These are phyloP conservation scores for Blepharisma stoltei DNA, from an alignment of 73 alveolate species.

Conservation along the genomic window DNA sequence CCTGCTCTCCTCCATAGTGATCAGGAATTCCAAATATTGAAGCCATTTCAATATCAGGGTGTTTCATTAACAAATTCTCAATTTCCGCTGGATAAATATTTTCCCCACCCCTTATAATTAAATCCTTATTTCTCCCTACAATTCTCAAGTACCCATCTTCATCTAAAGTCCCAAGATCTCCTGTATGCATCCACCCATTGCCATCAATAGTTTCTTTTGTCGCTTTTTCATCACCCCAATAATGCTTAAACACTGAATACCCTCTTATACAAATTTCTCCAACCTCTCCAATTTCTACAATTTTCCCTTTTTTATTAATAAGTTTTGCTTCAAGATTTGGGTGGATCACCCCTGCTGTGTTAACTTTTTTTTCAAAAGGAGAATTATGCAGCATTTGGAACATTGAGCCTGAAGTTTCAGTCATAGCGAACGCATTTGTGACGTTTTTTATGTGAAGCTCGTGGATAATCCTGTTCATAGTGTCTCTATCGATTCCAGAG, in stretches of 20 bases:
- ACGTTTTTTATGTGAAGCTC: slow-evolving; percentile 35
- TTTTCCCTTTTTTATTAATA: slow-evolving; percentile 30
- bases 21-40: slow-evolving; percentile 78
- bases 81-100: slow-evolving; percentile 80
- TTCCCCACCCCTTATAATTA: slow-evolving; percentile 90
- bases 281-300: slow-evolving; percentile 39
- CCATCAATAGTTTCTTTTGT: slow-evolving; percentile 46
- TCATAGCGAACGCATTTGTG: slow-evolving; percentile 44
- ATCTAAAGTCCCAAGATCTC: slow-evolving; percentile 71
- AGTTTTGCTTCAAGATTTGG: slow-evolving; percentile 46
- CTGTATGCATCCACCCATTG: slow-evolving; percentile 67
- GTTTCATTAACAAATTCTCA: slow-evolving; percentile 60
- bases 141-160: slow-evolving; percentile 71
- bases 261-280: slow-evolving; percentile 75
- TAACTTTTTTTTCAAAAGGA: slow-evolving; percentile 23
- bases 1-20: slow-evolving; percentile 74
- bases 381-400: slow-evolving; percentile 36
- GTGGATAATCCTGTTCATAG: slow-evolving; percentile 31
- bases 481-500: slow-evolving; percentile 58
- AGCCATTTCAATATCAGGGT: slow-evolving; percentile 57
- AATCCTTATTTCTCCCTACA: slow-evolving; percentile 68
- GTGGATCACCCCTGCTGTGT: slow-evolving; percentile 51
- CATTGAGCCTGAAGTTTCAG: slow-evolving; percentile 53
- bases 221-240: slow-evolving; percentile 70
- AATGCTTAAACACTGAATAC: slow-evolving; percentile 61